Percentiles rank a stretch among this genome's conserved stretches.
Evolutionary conservation across 176 grass and related monocot species (phyloP).

Genomic region (Hordeum vulgare): MorexV3_pseudomolecules_assembly NC_058524.1:626439164-626439663

Average conservation of each 20-base stretch:
- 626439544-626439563: too few species aligned
- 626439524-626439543: too few species aligned
- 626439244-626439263: constrained; percentile 1
- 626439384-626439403: background rate
- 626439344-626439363: background rate
- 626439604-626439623: too few species aligned
- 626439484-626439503: too few species aligned
- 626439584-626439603: too few species aligned
- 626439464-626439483: too few species aligned
- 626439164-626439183: background rate
- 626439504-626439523: too few species aligned
- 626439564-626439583: too few species aligned
- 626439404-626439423: background rate
- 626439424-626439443: too few species aligned
- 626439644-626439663: too few species aligned
- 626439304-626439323: background rate
- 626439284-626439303: background rate
- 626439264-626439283: background rate
- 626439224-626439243: background rate
- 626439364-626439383: background rate
- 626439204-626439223: background rate
- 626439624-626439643: too few species aligned
- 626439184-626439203: background rate
- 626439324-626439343: background rate
- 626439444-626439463: too few species aligned